Evolutionary conservation across 805 yeast genomes (phyloP), one percentile per base, ranked within the genome.

Genomic region (Yamadazyma nakazawae): DNA sequence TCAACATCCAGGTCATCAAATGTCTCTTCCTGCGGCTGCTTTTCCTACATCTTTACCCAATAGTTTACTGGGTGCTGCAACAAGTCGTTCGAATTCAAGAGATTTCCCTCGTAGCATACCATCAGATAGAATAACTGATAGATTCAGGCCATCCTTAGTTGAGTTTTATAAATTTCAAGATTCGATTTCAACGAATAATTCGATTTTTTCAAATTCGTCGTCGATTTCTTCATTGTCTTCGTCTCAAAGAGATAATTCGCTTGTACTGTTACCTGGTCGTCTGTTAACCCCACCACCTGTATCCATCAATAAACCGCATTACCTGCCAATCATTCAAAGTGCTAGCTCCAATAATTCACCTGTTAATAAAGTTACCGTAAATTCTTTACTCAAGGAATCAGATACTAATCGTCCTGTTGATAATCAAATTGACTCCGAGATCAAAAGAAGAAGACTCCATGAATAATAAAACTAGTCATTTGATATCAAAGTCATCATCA

Each of bases 191-290:
- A 49, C 58, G 14, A 52, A 46, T 38, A 54, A 57, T 19, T 68
- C 74, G 11, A 50, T 70, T 5, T 69, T 70, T 47, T 67, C 74
- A 14, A 66, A 61, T 47, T 61, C 68, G 41, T 67, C 69, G 13
- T 64, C 70, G 35, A 41, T 69, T 3, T 61, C 67, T n/a, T 64
- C 71, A 12, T 48, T 61, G 2, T 54, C 62, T 16, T 28, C 32
- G 32, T 61, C 70, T 16, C 46, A 52, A 19, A 42, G 55, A 43
- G 55, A 52, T 14, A 47, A 42, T 37, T 49, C 52, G 19, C 41
- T 49, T 41, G 40, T 16, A 4, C 45, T 38, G 47, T 17, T 41
- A 16, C 34, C 49, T 3, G 32, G 42, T 8, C 28, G 42, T 2
- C 40, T 40, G 36, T 30, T 45, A 21, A 48, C 52, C 11, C 51